phyloP scores from a whole-genome alignment of 2,329 filamentous ascomycete genomes.

The Colletotrichum scovillei region DNA sequence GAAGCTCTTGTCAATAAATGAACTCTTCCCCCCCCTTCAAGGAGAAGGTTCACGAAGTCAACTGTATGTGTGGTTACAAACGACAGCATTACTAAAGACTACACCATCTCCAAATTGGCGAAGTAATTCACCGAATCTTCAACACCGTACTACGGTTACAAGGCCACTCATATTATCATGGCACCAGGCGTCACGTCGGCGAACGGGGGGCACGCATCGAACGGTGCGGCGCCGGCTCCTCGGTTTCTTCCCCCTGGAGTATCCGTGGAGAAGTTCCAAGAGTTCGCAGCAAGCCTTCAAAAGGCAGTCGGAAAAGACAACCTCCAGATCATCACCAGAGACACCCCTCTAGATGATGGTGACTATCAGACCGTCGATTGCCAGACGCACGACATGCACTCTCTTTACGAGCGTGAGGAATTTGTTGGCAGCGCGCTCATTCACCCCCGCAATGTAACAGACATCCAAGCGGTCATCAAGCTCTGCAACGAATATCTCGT shows the following conservation, averaged over 20 bases:
- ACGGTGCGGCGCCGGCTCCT: conserved; percentile 2
- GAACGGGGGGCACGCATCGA: not conserved
- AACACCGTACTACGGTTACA: not conserved
- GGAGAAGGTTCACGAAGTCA: accelerated
- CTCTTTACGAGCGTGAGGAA: conserved; percentile 54
- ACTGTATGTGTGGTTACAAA: not conserved
- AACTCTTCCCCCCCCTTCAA: conserved; percentile 1
- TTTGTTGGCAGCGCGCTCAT: conserved; percentile 55
- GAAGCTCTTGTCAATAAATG: not conserved
- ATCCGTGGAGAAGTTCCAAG: conserved; percentile 13
- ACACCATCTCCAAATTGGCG: not conserved
- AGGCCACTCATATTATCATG: not conserved
- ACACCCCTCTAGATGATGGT: conserved; percentile 16
- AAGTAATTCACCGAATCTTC: not conserved
- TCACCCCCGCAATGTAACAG: conserved; percentile 44
- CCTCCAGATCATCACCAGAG: conserved; percentile 24
- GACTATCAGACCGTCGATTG: conserved; percentile 28
- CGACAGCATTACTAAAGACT: not conserved
- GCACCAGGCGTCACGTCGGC: conserved; percentile 9
- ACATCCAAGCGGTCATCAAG: conserved; percentile 58
- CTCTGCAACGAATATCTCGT: conserved; percentile 57
- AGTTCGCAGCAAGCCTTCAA: conserved; percentile 10
- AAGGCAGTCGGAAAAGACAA: conserved; percentile 20
- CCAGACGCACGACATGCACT: conserved; percentile 46
- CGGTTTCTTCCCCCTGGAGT: conserved; percentile 13